Conservation (phyloP, 108 stramenopile genomes). For the Pseudonitzschia multiseries region DNA sequence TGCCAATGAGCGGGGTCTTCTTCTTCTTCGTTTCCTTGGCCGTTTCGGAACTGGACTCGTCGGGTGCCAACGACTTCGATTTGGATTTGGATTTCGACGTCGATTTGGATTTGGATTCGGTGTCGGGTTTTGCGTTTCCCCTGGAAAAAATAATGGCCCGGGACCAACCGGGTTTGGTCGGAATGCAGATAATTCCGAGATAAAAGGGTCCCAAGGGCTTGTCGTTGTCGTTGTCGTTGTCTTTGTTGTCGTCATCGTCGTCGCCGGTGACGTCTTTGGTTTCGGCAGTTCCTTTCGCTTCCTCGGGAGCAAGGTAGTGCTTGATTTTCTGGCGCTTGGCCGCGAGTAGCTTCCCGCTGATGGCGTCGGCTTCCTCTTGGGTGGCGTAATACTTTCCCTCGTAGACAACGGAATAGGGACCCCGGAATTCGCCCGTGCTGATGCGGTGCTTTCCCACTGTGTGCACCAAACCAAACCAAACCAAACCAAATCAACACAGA, state of each 20-base stretch:
- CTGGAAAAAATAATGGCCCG: constrained; percentile 27
- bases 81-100: not conserved
- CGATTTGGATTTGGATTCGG: not conserved
- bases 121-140: not conserved
- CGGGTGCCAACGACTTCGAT: not conserved
- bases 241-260: not conserved
- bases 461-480: too few relatives aligned
- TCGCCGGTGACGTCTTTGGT: not conserved
- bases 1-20: not conserved
- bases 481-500: not conserved
- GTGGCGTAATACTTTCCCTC: constrained; percentile 22
- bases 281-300: not conserved
- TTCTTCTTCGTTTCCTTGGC: constrained; percentile 9
- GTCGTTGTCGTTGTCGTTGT: not conserved
- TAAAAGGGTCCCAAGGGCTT: constrained; percentile 7
- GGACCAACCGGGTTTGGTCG: constrained; percentile 41
- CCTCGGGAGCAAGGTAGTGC: not conserved
- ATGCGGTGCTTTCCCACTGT: constrained; percentile 29
- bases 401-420: constrained; percentile 28
- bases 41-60: not conserved
- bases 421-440: constrained; percentile 19
- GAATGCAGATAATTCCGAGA: constrained; percentile 26
- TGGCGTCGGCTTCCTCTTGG: not conserved
- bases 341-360: not conserved
- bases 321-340: not conserved